These are phyloP conservation scores for Gonapodya sp. DNA, from an alignment of 192 early-diverging fungal species.

Conservation along the genomic window DNA sequence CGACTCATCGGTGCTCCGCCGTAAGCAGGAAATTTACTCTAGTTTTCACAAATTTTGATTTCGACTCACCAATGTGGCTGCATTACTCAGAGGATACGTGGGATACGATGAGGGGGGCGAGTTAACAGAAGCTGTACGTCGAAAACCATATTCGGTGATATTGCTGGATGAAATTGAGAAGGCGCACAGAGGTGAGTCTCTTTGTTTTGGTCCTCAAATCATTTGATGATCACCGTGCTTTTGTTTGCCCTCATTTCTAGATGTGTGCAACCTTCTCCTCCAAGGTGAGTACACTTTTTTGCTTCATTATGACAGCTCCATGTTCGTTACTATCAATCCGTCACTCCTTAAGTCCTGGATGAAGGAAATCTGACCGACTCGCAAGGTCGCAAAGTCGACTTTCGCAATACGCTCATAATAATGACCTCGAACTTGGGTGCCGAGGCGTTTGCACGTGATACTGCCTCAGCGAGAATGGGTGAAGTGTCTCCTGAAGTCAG, in stretches of 20 bases:
- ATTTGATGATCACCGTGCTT: not conserved
- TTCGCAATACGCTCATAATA: slow-evolving; percentile 72
- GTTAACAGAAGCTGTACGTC: slow-evolving; percentile 66
- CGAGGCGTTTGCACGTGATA: slow-evolving; percentile 44
- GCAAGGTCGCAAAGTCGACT: slow-evolving; percentile 65
- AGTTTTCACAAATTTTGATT: not conserved
- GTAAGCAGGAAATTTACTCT: no score
- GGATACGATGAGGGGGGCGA: slow-evolving; percentile 71
- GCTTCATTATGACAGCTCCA: no score
- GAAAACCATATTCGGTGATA: slow-evolving; percentile 62
- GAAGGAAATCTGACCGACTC: slow-evolving; percentile 72
- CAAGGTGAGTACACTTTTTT: slow-evolving; percentile 43
- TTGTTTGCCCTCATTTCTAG: slow-evolving; percentile 21
- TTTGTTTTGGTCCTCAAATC: not conserved
- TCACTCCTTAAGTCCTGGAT: slow-evolving; percentile 63
- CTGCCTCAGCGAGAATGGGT: slow-evolving; percentile 24
- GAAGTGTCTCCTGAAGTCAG: slow-evolving; percentile 32
- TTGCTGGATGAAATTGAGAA: slow-evolving; percentile 77
- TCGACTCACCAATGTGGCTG: not conserved
- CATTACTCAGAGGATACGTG: slow-evolving; percentile 32
- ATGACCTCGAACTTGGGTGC: slow-evolving; percentile 75
- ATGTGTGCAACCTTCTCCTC: slow-evolving; percentile 87
- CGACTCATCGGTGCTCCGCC: slow-evolving; percentile 71
- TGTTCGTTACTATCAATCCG: no score
- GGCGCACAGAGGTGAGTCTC: slow-evolving; percentile 38